Evolutionary conservation across 2,329 filamentous ascomycete genomes (phyloP).

Genomic region (Waltergamsia citrina): DNA sequence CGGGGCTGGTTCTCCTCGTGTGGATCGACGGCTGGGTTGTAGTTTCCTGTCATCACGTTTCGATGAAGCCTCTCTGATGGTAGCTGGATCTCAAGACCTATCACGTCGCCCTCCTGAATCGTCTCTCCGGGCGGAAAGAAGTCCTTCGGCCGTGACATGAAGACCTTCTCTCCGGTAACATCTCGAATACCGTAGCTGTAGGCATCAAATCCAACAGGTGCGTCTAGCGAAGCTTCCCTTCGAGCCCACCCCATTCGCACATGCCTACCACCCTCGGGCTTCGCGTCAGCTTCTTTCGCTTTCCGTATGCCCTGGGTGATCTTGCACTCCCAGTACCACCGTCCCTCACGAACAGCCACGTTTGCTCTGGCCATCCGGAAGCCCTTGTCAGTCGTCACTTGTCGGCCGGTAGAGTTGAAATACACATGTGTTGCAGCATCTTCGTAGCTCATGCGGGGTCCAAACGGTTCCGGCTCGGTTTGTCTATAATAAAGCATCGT

Average conservation of each 20-base stretch:
- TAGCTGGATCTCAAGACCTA: conserved; percentile 85
- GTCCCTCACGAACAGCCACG: conserved; percentile 78
- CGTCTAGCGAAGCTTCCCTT: conserved; percentile 72
- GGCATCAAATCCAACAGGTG: conserved; percentile 76
- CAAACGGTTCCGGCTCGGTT: conserved; percentile 76
- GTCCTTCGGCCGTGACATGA: conserved; percentile 86
- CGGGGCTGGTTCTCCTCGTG: conserved; percentile 43
- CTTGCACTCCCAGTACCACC: conserved; percentile 91
- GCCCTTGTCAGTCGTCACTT: conserved; percentile 84
- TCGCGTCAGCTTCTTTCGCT: conserved; percentile 28
- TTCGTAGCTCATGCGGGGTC: conserved; percentile 82
- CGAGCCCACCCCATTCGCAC: conserved; percentile 83
- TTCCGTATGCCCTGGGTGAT: conserved; percentile 63
- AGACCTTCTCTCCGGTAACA: conserved; percentile 80
- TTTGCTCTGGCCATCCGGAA: conserved; percentile 89
- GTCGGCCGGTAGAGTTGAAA: conserved; percentile 65
- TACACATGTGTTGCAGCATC: conserved; percentile 81
- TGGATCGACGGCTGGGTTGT: conserved; percentile 75
- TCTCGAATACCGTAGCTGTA: conserved; percentile 94
- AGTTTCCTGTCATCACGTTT: conserved; percentile 78
- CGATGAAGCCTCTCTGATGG: conserved; percentile 78
- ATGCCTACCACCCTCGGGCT: conserved; percentile 43
- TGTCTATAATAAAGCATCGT: conserved; percentile 84
- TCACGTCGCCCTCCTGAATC: conserved; percentile 82
- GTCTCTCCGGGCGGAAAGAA: conserved; percentile 74